Percentiles rank a stretch among this genome's conserved stretches.
phyloP scores from a whole-genome alignment of 352 stramenopile species.

The Poterioochromonas sp. region DNA sequence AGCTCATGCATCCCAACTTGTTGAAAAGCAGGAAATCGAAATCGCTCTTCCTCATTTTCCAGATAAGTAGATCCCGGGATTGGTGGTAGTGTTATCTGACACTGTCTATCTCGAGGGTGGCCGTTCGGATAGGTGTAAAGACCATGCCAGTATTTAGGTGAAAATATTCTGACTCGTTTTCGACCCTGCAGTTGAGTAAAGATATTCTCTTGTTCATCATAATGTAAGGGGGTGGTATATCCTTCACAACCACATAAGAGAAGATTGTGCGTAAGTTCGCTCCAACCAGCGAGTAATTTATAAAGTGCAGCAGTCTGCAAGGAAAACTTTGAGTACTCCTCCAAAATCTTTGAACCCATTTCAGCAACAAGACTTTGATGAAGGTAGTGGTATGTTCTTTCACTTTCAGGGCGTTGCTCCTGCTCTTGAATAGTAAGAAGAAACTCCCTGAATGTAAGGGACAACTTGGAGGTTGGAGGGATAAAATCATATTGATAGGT shows the following conservation, averaged over 20 bases:
- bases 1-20: neutral
- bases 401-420: too few species aligned
- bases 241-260: constrained; percentile 6
- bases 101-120: constrained; percentile 35
- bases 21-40: neutral
- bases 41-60: neutral
- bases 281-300: constrained; percentile 3
- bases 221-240: constrained; percentile 34
- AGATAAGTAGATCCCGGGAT: neutral
- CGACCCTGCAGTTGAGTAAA: constrained; percentile 29
- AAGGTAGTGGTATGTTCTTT: neutral
- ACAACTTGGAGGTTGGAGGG: neutral
- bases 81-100: constrained; percentile 22
- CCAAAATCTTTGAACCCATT: neutral
- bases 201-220: constrained; percentile 40
- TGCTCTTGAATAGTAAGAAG: neutral
- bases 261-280: constrained; percentile 1
- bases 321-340: constrained; percentile 9
- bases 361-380: constrained; percentile 4
- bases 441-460: neutral
- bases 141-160: constrained; percentile 17
- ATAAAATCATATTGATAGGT: neutral
- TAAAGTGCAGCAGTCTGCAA: neutral
- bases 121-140: constrained; percentile 36
- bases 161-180: constrained; percentile 30